These are phyloP conservation scores for Penicillium sp. DNA, from an alignment of 2,329 filamentous ascomycete species.

Conservation along the genomic window DNA sequence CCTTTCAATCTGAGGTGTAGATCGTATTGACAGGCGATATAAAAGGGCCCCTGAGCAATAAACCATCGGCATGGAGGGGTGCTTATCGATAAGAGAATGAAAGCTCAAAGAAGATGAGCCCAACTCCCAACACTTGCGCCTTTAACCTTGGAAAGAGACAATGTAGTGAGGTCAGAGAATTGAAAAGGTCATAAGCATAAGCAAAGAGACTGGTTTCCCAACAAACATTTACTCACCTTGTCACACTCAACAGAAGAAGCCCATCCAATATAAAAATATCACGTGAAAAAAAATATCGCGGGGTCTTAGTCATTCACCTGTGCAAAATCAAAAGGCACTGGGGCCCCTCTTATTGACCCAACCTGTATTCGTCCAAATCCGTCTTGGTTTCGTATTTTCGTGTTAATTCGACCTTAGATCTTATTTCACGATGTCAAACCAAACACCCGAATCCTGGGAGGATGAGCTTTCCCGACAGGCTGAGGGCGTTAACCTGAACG, in stretches of 20 bases:
- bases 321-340: conserved; percentile 23
- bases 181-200: background rate
- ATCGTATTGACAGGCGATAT: conserved; percentile 6
- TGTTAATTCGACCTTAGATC: conserved; percentile 22
- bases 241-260: background rate
- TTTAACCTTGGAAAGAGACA: background rate
- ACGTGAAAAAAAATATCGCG: conserved; percentile 22
- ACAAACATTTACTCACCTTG: background rate
- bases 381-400: conserved; percentile 21
- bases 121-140: background rate
- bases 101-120: conserved; percentile 3
- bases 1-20: background rate
- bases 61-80: background rate
- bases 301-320: conserved; percentile 22
- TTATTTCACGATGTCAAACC: conserved; percentile 68
- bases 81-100: conserved; percentile 13
- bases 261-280: background rate
- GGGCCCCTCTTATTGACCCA: conserved; percentile 23
- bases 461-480: conserved; percentile 80
- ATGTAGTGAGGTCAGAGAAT: background rate
- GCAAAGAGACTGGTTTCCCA: background rate
- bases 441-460: conserved; percentile 83
- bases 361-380: conserved; percentile 17
- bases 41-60: background rate
- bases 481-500: conserved; percentile 71